Base-by-base conservation (phyloP, 1,284 basidiomycete species). In the Apiotrichum sp. region DNA sequence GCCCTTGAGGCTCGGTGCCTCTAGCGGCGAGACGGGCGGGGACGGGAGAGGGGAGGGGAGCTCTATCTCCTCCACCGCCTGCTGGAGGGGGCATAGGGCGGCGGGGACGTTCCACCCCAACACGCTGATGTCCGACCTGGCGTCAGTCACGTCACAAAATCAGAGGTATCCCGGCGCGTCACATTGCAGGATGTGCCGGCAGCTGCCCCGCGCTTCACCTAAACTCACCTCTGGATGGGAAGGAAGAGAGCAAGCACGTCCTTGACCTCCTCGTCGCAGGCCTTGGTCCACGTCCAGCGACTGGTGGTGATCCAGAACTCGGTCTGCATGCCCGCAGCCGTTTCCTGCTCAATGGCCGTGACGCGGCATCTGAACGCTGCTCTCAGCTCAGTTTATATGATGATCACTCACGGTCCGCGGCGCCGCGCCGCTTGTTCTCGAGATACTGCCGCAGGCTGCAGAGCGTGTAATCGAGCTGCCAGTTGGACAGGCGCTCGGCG, bases 281-380 rank as follows among this genome's bases (percentile, higher is more conserved):
- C 33, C 3, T 6, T n/a, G 5, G 34, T 13, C 45, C 45, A 47
- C 31, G 8, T 4, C 45, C 45, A 47, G 34, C 45, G 3, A 32
- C 22, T 47, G 9, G 33, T 47, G 14, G 33, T 47, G 33, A 47
- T 47, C 45, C 45, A 47, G n/a, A 47, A 47, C 45, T 47, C 45
- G 45, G 45, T 47, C 13, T 47, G n/a, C 3, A 16, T 47, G 2
- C 45, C 45, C 5, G 33, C 9, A 5, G 34, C 10, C 45, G 33
- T 3, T 6, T 35, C 33, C 6, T 8, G 14, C 33, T 47, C 45
- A n/a, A 35, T 35, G 11, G n/a, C 45, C 14, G 33, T n/a, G 32
- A 11, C 10, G 33, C 33, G 45, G 7, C n/a, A 16, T 14, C 29
- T 6, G 3, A 47, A 38, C 8, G 36, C 36, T 38, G 10, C 6